Evolutionary conservation across 2,329 filamentous ascomycete genomes (phyloP), one percentile per base, ranked within the genome.

Genomic region (Nothophoma quercina): DNA sequence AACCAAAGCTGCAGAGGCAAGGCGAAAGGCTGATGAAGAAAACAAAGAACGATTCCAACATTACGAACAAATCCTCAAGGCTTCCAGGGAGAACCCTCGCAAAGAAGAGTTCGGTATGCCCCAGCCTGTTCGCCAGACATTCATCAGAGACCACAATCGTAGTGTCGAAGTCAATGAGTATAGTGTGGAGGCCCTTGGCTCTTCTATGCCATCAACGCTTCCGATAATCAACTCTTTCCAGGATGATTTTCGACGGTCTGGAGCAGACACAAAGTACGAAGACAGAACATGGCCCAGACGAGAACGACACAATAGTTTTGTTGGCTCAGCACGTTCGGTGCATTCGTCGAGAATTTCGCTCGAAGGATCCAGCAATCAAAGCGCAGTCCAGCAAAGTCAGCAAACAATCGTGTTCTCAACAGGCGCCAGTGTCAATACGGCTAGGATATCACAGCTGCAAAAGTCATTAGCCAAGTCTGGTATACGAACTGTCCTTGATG

Each of bases 91-190:
- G 32, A 15, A n/a, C 7, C n/a, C 15, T 34, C 32, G 32, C 7
- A 5, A 34, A 9, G 16, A 9, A 9, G 16, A 41, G 16, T 10
- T n/a, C 22, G 7, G 16, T 7, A 19, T 28, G 4, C 38, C 29
- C n/a, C 38, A 21, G 13, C 32, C 51, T 4, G 25, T 60, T 26
- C 52, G 59, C 7, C 55, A 56, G 7, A 64, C 59, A 12, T 47
- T 39, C 15, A 52, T 64, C 3, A 30, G 42, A 2, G 58, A 61
- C 15, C 56, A 60, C 1, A 51, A 53, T 25, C 56, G 58, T 4
- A 59, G 42, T 23, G 50, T 65, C 15, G 64, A 67, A 22, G 61
- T 67, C 10, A 48, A 49, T 9, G 64, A 67, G 35, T 67, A 53
- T 29, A 41, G 43, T 12, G 51, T 44, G 7, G 46, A 55, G 4